Conservation (phyloP, 2,329 filamentous ascomycete species). For the Aspergillus brasiliensis region DNA sequence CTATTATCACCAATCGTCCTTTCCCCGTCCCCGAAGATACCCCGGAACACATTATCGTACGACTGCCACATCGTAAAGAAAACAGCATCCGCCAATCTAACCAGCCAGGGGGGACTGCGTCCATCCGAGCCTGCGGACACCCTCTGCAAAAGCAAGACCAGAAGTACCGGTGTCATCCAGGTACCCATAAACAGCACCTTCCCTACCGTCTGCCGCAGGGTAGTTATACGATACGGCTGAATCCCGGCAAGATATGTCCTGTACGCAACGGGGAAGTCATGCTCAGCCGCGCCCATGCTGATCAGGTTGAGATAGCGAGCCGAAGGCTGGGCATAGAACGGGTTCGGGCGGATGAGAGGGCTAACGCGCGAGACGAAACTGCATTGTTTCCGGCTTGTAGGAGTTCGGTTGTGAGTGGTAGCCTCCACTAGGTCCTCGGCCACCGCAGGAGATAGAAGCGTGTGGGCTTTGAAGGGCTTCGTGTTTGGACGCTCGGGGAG, state of each 20-base stretch:
- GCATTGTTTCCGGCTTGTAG: not conserved
- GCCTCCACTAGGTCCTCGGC: conserved; percentile 18
- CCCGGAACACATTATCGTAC: conserved; percentile 67
- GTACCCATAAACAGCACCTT: conserved; percentile 61
- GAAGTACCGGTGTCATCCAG: conserved; percentile 61
- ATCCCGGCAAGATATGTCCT: conserved; percentile 70
- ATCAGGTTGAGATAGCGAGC: conserved; percentile 81
- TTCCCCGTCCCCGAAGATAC: conserved; percentile 84
- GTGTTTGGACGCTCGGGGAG: conserved; percentile 67
- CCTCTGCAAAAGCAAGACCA: conserved; percentile 51
- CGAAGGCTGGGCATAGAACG: conserved; percentile 78
- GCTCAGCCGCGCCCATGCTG: conserved; percentile 74
- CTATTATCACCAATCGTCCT: conserved; percentile 49
- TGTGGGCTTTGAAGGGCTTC: conserved; percentile 77
- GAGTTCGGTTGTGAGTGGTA: not conserved
- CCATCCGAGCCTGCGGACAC: conserved; percentile 66
- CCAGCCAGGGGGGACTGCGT: conserved; percentile 68
- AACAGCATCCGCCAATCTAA: conserved; percentile 51
- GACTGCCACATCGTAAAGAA: conserved; percentile 63
- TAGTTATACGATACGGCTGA: conserved; percentile 71
- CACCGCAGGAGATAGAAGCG: conserved; percentile 69
- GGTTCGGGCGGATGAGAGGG: conserved; percentile 62
- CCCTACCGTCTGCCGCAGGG: conserved; percentile 66
- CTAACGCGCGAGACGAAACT: not conserved
- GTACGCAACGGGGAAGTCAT: conserved; percentile 78